Evolutionary conservation across 768 basidiomycete genomes (phyloP).

Genomic region (Dacryopinax spathularia): DNA sequence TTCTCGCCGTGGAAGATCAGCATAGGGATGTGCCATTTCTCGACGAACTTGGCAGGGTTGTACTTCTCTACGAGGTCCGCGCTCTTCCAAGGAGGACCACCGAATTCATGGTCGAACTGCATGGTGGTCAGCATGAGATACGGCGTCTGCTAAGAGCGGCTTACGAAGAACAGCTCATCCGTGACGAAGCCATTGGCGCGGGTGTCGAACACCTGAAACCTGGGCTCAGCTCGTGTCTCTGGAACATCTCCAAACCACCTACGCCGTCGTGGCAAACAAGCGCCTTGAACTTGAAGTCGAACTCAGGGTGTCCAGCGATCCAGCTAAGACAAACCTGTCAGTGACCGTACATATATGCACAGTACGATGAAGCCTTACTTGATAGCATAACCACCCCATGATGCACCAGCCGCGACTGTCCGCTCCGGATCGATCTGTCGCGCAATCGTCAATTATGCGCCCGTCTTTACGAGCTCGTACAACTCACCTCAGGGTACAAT

Average conservation of each 20-base stretch:
- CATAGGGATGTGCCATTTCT: conserved; percentile 76
- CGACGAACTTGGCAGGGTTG: conserved; percentile 68
- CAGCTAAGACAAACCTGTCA: conserved; percentile 43
- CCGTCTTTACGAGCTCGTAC: too few species aligned
- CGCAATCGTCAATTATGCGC: too few species aligned
- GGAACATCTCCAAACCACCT: conserved; percentile 15
- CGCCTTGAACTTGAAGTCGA: conserved; percentile 77
- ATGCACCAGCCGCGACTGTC: conserved; percentile 49
- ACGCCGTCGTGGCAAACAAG: conserved; percentile 88
- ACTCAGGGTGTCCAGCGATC: conserved; percentile 91
- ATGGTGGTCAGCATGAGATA: neutral
- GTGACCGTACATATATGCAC: conserved; percentile 23
- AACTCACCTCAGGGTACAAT: conserved; percentile 49
- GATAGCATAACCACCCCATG: conserved; percentile 80
- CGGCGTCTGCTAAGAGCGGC: conserved; percentile 18
- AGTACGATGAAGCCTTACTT: conserved; percentile 38
- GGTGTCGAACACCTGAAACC: conserved; percentile 52
- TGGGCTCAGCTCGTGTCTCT: neutral
- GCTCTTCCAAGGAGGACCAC: conserved; percentile 62
- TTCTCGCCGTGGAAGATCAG: conserved; percentile 75
- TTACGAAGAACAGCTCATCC: conserved; percentile 81
- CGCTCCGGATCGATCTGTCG: conserved; percentile 58
- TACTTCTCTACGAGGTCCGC: conserved; percentile 46
- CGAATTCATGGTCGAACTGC: conserved; percentile 80
- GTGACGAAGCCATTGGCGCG: conserved; percentile 74